Conservation (phyloP, 805 yeast genomes). For the Starmerella bombicola region DNA sequence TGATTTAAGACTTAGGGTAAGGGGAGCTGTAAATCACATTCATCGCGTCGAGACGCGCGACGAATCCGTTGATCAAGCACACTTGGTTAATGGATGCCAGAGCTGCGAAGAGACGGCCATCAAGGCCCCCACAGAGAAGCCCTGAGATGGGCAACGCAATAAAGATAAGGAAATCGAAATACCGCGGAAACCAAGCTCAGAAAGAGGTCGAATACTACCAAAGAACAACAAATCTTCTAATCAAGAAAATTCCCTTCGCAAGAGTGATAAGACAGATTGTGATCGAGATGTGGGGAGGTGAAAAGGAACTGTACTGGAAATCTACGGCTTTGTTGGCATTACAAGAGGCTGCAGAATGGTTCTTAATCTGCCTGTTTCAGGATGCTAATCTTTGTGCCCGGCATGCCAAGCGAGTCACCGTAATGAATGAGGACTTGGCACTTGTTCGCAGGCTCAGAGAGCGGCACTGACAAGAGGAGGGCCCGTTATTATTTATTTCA, state of each 20-base stretch:
- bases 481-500: background rate
- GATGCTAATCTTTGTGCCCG: constrained; percentile 97
- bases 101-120: constrained; percentile 1
- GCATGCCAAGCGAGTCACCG: constrained; percentile 98
- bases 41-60: no score
- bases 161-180: constrained; percentile 1
- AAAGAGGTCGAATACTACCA: constrained; percentile 97
- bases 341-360: constrained; percentile 98
- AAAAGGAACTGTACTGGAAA: constrained; percentile 82
- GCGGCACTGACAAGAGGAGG: constrained; percentile 28
- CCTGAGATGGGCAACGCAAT: background rate
- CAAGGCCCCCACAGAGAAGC: background rate
- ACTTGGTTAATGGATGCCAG: constrained; percentile 11
- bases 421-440: constrained; percentile 96
- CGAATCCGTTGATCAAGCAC: no score
- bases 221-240: constrained; percentile 85
- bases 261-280: constrained; percentile 94
- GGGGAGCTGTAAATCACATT: no score
- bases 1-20: no score
- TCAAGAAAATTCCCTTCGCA: constrained; percentile 95
- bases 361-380: constrained; percentile 88
- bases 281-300: constrained; percentile 54
- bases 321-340: constrained; percentile 95
- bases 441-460: constrained; percentile 97
- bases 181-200: constrained; percentile 40